These are phyloP conservation scores for Neostapfia colusana DNA, from an alignment of 176 grass and related monocot species.

Conservation along the genomic window DNA sequence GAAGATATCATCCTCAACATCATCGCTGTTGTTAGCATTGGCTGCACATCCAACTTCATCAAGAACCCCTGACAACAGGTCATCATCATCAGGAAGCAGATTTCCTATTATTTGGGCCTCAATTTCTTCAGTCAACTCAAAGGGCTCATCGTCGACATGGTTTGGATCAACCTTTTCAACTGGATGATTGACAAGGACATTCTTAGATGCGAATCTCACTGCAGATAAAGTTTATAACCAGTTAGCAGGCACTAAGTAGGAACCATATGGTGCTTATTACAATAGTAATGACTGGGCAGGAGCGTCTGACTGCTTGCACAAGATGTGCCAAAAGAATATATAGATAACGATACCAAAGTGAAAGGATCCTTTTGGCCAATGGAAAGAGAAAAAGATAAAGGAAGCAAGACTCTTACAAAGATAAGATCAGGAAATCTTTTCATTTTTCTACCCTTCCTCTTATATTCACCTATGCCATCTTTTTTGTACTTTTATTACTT, in stretches of 20 bases:
- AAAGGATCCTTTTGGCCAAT: constrained; percentile 37
- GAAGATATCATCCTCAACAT: constrained; percentile 94
- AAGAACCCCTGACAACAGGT: constrained; percentile 78
- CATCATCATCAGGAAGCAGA: constrained; percentile 90
- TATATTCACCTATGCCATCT: neutral
- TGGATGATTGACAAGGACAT: constrained; percentile 43
- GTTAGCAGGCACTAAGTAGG: constrained; percentile 10
- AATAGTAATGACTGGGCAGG: neutral
- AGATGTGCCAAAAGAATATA: neutral
- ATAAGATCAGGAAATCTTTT: neutral
- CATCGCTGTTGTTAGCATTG: constrained; percentile 56
- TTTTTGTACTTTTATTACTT: constrained; percentile 24
- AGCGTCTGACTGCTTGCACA: neutral
- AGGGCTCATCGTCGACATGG: constrained; percentile 69
- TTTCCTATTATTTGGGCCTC: constrained; percentile 88
- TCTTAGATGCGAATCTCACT: constrained; percentile 70
- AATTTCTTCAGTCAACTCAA: constrained; percentile 71
- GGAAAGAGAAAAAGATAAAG: constrained; percentile 23
- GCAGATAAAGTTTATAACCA: constrained; percentile 29
- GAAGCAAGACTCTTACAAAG: constrained; percentile 35
- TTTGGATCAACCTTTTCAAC: constrained; percentile 49
- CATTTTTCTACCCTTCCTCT: constrained; percentile 2
- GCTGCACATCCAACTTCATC: constrained; percentile 61
- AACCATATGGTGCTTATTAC: constrained; percentile 30
- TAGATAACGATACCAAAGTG: constrained; percentile 19